These are phyloP conservation scores for Aspergillus ochraceoroseus DNA, from an alignment of 2,329 filamentous ascomycete species.

Conservation along the genomic window DNA sequence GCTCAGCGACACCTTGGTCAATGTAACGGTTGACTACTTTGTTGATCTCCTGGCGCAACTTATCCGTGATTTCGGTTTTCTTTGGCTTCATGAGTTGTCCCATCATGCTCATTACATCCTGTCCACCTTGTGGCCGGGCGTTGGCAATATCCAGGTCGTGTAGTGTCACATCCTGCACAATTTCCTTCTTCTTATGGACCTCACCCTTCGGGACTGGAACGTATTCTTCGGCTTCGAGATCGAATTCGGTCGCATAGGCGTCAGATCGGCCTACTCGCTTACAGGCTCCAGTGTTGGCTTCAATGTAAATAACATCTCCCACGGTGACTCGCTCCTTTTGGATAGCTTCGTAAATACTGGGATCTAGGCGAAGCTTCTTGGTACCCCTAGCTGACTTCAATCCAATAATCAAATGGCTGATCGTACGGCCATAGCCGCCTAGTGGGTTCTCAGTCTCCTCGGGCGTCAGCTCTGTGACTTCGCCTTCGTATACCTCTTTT, in stretches of 20 bases:
- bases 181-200: constrained; percentile 99
- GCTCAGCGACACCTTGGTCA: constrained; percentile 92
- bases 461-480: constrained; percentile 94
- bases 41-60: constrained; percentile 92
- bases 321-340: constrained; percentile 96
- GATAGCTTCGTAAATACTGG: constrained; percentile 98
- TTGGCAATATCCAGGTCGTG: constrained; percentile 97
- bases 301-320: constrained; percentile 97
- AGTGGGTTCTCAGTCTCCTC: constrained; percentile 98
- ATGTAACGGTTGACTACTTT: constrained; percentile 99
- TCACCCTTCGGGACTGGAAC: constrained; percentile 98
- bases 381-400: constrained; percentile 93
- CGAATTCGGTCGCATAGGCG: constrained; percentile 96
- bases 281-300: constrained; percentile 96
- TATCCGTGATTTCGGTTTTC: constrained; percentile 99
- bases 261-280: constrained; percentile 95
- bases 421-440: constrained; percentile 94
- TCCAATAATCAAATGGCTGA: constrained; percentile 89
- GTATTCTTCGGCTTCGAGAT: constrained; percentile 97
- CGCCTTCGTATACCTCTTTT: constrained; percentile 98
- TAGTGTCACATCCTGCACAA: constrained; percentile 95
- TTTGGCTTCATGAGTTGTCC: constrained; percentile 99
- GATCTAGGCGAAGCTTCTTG: constrained; percentile 94
- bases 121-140: constrained; percentile 86
- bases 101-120: constrained; percentile 99